Evolutionary conservation across 2,329 filamentous ascomycete genomes (phyloP), one percentile per base, ranked within the genome.

Genomic region (Alternaria gaisen): DNA sequence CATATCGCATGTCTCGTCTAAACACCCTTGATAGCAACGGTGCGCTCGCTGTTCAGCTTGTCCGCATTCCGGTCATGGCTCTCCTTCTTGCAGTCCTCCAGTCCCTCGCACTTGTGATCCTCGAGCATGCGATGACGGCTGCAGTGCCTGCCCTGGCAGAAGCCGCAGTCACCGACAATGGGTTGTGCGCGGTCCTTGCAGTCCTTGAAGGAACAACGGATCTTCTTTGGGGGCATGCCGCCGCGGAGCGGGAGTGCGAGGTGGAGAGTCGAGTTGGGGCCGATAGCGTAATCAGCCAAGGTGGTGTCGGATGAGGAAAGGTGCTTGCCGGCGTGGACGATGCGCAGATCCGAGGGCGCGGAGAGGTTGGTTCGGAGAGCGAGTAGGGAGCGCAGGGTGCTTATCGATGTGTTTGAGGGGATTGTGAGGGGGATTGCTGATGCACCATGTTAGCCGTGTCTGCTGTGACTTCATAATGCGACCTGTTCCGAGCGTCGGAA

Each of bases 81-180:
- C 80, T 97, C 93, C 84, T 97, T 95, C 86, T 97, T 97, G 86
- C 94, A 97, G 82, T 97, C 92, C 84, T 98, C 95, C 58, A 99
- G 84, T 41, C 93, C 93, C 66, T 87, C 88, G 83, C 95, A 99
- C 82, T 92, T 92, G 83, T 99, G 95, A 72, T 94, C 92, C 81
- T 99, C 95, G 66, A 98, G 82, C 82, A 98, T 87, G 58, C 95
- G 87, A 82, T 99, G 95, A 83, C 93, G 97, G 72, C 92, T 92
- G 82, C 95, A 99, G 84, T 92, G 98, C 79, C 96, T 92, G 46
- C 94, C 93, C 57, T 90, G 85, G 84, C 95, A 99, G 85, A 98
- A 98, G 63, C 89, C 90, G 82, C 95, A 99, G 83, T 98, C 94
- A 56, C 95, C 95, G 61, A 97, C 92, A 74, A 99, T 97, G 68